A percentile compares a stretch with the other conserved stretches of the same genome.
Conservation (phyloP, 1,139 yeast species). For the Yamadazyma sp. region DNA sequence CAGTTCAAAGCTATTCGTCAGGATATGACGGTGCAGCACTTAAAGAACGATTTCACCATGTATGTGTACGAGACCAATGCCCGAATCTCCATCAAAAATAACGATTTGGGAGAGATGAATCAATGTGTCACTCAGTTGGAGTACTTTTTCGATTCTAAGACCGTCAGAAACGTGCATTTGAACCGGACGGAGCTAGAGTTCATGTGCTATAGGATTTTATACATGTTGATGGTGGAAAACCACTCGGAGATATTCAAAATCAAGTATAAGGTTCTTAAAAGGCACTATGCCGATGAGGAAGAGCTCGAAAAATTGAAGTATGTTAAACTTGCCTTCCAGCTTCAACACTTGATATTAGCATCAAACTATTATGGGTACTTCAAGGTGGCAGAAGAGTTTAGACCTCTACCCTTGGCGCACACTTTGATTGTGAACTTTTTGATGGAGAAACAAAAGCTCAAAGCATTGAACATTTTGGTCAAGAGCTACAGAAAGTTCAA, state of each 20-base stretch:
- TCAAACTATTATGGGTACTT: conserved; percentile 59
- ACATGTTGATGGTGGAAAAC: conserved; percentile 77
- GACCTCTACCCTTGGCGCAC: conserved; percentile 22
- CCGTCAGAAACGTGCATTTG: conserved; percentile 12
- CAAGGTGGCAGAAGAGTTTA: conserved; percentile 31
- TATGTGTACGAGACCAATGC: conserved; percentile 85
- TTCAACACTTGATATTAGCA: conserved; percentile 23
- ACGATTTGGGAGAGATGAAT: conserved; percentile 90
- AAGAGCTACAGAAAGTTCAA: conserved; percentile 60
- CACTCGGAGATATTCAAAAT: conserved; percentile 45
- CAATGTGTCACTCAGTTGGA: conserved; percentile 88
- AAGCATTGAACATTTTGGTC: conserved; percentile 59
- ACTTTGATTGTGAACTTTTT: conserved; percentile 40
- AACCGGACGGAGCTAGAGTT: conserved; percentile 54
- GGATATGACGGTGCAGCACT: conserved; percentile 90
- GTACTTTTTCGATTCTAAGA: conserved; percentile 48
- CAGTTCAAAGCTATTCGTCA: conserved; percentile 92
- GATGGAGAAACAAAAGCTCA: conserved; percentile 57
- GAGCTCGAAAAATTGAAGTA: conserved; percentile 20
- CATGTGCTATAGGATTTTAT: conserved; percentile 71
- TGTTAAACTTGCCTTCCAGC: conserved; percentile 25
- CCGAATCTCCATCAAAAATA: conserved; percentile 76
- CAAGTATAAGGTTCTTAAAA: conserved; percentile 20
- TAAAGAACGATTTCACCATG: conserved; percentile 75
- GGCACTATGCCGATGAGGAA: conserved; percentile 20